These are phyloP conservation scores for Fusarium hainanense DNA, from an alignment of 2,329 filamentous ascomycete genomes.

Conservation along the genomic window DNA sequence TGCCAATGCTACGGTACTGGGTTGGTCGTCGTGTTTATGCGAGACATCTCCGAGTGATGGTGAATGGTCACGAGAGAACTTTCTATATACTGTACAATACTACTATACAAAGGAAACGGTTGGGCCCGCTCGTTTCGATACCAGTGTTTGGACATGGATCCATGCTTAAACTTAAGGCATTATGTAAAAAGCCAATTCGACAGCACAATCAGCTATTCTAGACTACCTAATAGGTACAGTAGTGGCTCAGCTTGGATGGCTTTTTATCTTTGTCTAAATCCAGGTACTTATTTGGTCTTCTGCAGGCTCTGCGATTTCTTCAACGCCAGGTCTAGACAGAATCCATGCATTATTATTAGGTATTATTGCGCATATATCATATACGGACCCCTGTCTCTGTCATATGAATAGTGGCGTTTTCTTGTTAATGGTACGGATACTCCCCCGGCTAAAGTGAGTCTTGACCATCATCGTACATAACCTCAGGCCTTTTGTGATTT, in stretches of 20 bases:
- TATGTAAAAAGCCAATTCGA: background rate
- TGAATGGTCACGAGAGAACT: constrained; percentile 7
- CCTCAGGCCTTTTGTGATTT: constrained; percentile 1
- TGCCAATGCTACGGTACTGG: background rate
- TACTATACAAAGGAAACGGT: background rate
- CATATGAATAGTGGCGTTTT: background rate
- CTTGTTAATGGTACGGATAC: background rate
- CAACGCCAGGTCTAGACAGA: background rate
- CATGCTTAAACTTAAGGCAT: background rate
- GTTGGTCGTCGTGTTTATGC: background rate
- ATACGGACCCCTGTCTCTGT: constrained; percentile 17
- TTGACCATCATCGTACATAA: constrained; percentile 21
- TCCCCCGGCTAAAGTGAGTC: constrained; percentile 7
- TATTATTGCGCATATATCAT: constrained; percentile 8
- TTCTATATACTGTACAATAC: background rate
- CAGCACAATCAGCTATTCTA: background rate
- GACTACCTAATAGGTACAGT: background rate
- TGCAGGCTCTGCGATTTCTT: background rate
- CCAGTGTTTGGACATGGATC: background rate
- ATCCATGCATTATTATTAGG: background rate
- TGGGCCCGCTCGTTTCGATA: background rate
- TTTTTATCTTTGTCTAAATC: background rate
- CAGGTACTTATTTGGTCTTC: background rate
- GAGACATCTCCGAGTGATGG: constrained; percentile 2
- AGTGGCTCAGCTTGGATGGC: background rate